Base-by-base conservation (phyloP, 495 filamentous ascomycete species). In the Thermochaetoides thermophila region DNA sequence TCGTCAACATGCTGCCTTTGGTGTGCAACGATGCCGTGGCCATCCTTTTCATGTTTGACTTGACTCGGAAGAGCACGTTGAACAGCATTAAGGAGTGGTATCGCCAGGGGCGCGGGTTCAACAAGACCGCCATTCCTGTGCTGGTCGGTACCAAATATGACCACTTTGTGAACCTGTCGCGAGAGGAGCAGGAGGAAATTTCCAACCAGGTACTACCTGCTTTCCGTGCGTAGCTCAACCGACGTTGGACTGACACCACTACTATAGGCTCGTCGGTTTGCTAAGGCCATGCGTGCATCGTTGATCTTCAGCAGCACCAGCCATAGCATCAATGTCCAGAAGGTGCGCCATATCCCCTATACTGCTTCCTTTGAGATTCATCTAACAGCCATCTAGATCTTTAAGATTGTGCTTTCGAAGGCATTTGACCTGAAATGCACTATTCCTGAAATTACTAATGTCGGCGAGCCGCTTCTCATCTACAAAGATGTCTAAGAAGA, bases 31-130 rank as follows among this genome's bases (percentile, higher is more conserved):
- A 97, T 49, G 89, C 89, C 2, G 89, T 97, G 15, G 89, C 89
- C 21, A 95, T 97, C 39, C 64, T 97, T 11, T 97, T 97, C 67
- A 97, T 97, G 89, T 97, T 97, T 52, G 89, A 97, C 49, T 67
- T 97, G 38, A 96, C 89, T 21, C 69, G 89, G 43, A 97, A 97
- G 69, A 94, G 86, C 61, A 97, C 89, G 0, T 62, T 97, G 37
- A 97, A 97, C 56, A 89, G 81, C 25, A 94, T 97, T 65, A 97
- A 96, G 68, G 89, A 97, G 56, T 97, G 89, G 89, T 97, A 97
- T 52, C 75, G 89, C 27, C 89, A 97, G 57, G 89, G 91, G 12
- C 74, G 89, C 31, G 89, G 89, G 1, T 97, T 97, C 61, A 97
- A 97, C 68, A 96, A 96, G 69, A 97, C 91, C 11, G 89, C 89